Conservation (phyloP, 1,284 basidiomycete species). For the Rhodotorula glutinis region DNA sequence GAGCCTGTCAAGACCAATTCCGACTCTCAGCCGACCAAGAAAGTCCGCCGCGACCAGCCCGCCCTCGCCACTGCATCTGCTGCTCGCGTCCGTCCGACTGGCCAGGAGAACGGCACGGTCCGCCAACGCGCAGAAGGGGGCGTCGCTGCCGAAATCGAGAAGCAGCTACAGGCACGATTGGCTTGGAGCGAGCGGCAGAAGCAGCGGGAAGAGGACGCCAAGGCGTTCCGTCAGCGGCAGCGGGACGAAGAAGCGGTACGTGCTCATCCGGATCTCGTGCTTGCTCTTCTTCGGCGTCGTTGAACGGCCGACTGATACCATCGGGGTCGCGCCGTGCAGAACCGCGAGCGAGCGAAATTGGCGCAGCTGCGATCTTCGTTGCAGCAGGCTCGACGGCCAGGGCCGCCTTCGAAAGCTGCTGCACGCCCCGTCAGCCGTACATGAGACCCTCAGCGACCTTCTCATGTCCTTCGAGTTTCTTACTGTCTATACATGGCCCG, state of each 20-base stretch:
- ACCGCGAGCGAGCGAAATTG: slow-evolving; percentile 15
- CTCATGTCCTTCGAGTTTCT: too few species aligned
- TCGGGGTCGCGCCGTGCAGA: not conserved
- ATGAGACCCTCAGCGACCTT: too few species aligned
- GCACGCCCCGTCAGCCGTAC: not conserved
- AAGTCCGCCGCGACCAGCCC: not conserved
- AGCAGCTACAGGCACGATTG: slow-evolving; percentile 8
- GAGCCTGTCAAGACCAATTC: too few species aligned
- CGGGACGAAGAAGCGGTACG: slow-evolving; percentile 18
- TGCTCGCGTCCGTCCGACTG: not conserved
- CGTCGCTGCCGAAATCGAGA: slow-evolving; percentile 17
- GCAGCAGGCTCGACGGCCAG: not conserved
- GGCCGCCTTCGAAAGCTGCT: not conserved
- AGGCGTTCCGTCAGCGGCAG: slow-evolving; percentile 3
- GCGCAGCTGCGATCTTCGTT: slow-evolving; percentile 10
- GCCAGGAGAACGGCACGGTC: not conserved
- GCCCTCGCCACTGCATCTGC: not conserved
- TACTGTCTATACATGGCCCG: too few species aligned
- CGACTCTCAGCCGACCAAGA: not conserved
- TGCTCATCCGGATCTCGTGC: not conserved
- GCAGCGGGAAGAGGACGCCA: slow-evolving; percentile 19
- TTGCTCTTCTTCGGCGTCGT: too few species aligned
- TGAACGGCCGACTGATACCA: not conserved
- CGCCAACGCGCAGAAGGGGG: not conserved
- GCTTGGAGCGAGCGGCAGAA: slow-evolving; percentile 31